Evolutionary conservation across 768 basidiomycete species (phyloP), one percentile per base, ranked within the genome.

Genomic region (Tulasnella calospora): DNA sequence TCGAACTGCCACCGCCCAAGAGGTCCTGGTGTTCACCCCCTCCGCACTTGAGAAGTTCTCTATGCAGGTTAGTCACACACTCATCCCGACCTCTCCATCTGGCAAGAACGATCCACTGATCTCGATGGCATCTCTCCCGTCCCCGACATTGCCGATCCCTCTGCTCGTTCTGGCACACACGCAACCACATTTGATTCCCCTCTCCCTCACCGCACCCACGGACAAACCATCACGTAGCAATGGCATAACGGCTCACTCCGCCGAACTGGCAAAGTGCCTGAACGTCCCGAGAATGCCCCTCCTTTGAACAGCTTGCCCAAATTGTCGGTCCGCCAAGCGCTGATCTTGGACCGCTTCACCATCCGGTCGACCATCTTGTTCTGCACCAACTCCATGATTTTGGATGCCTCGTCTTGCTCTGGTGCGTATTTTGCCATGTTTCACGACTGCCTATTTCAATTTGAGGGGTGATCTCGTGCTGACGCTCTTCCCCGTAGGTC

Each of bases 311-410:
- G 89, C 13, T 88, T 94, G 10, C 89, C 92, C 9, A 88, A 87
- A 80, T 91, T 92, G 81, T 92, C 92, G 23, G 86, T 89, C 76
- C 89, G 93, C 57, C 92, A 92, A 1, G 92, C 92, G n/a, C 88
- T 95, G 77, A 93, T 95, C 81, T 89, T 95, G 36, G 88, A 95
- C 83, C 89, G 93, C 69, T 95, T 94, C 85, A 89, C 90, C 9
- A 83, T 87, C 79, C 86, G 87, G 79, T 92, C 91, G 83, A 87
- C 88, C 0, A 87, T 94, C 51, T 82, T 90, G 71, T 92, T 93
- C 82, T 91, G 91, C 83, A 90, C 92, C 30, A 94, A 94, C 81
- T 90, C 92, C 81, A 87, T 90, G 78, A 85, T 94, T 40, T 82
- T 94, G 46, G 85, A 87, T 35, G 40, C 57, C 30, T 33, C 57